Evolutionary conservation across 2,329 filamentous ascomycete species (phyloP).

Genomic region (Penicillium sp.): DNA sequence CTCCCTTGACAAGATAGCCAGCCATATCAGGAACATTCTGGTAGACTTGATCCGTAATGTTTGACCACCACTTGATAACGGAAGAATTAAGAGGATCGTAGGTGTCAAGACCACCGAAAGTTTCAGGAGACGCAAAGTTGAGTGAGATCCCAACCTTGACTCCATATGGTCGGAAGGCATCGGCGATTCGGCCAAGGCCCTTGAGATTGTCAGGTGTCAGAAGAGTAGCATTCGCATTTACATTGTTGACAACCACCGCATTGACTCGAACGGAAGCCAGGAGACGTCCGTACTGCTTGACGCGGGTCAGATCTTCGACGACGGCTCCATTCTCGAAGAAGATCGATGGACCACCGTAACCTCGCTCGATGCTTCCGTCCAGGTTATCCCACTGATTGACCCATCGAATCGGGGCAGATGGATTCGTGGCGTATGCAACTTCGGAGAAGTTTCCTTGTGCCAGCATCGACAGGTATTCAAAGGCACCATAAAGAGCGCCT

Average conservation of each 20-base stretch:
- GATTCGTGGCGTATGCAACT: conserved; percentile 53
- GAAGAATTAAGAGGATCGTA: conserved; percentile 63
- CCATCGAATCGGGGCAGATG: conserved; percentile 64
- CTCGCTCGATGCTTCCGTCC: conserved; percentile 64
- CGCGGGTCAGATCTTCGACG: conserved; percentile 59
- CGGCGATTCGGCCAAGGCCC: conserved; percentile 61
- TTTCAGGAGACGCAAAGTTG: conserved; percentile 65
- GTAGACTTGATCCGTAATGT: conserved; percentile 61
- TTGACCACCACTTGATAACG: conserved; percentile 63
- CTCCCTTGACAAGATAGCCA: conserved; percentile 69
- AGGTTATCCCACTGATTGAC: conserved; percentile 73
- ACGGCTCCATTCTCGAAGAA: conserved; percentile 62
- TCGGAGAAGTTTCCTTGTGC: conserved; percentile 57
- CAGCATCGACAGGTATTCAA: conserved; percentile 66
- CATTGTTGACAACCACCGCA: conserved; percentile 67
- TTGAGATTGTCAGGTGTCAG: conserved; percentile 58
- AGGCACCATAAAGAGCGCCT: conserved; percentile 67
- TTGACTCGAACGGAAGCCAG: conserved; percentile 67
- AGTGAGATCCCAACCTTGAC: conserved; percentile 65
- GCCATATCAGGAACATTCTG: conserved; percentile 62
- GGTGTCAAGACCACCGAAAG: conserved; percentile 56
- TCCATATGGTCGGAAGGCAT: conserved; percentile 66
- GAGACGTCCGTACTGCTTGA: conserved; percentile 62
- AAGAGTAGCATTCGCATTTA: conserved; percentile 64
- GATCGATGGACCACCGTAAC: conserved; percentile 66